Evolutionary conservation across 805 yeast species (phyloP).

Genomic region (Yarrowia phangngaensis): DNA sequence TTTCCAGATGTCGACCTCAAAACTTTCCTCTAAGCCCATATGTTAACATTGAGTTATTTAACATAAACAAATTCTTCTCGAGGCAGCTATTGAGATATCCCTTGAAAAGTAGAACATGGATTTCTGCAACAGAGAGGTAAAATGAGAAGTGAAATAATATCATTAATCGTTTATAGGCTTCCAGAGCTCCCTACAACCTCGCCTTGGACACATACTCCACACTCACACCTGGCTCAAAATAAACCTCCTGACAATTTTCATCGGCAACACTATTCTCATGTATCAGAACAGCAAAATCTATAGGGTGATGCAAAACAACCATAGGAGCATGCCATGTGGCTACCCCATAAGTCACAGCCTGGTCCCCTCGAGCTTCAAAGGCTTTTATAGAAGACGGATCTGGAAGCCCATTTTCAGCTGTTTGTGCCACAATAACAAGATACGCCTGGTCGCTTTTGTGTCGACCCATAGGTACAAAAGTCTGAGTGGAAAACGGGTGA

Average conservation of each 20-base stretch:
- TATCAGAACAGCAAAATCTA: slow-evolving; percentile 85
- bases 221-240: slow-evolving; percentile 40
- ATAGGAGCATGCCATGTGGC: slow-evolving; percentile 96
- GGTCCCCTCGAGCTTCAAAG: slow-evolving; percentile 74
- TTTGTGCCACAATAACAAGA: slow-evolving; percentile 74
- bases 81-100: too few species aligned
- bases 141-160: too few species aligned
- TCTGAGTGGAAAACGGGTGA: slow-evolving; percentile 85
- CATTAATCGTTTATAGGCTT: too few species aligned
- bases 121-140: too few species aligned
- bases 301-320: slow-evolving; percentile 67
- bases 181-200: background rate
- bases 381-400: slow-evolving; percentile 60
- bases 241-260: slow-evolving; percentile 80
- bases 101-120: too few species aligned
- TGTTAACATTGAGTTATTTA: too few species aligned
- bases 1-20: too few species aligned
- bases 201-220: slow-evolving; percentile 8
- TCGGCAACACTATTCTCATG: slow-evolving; percentile 75
- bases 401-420: slow-evolving; percentile 52
- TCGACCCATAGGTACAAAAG: slow-evolving; percentile 87
- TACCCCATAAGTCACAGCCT: slow-evolving; percentile 82
- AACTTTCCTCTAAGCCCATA: too few species aligned
- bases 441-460: slow-evolving; percentile 50
- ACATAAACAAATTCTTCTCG: too few species aligned